Evolutionary conservation across 768 basidiomycete species (phyloP).

Genomic region (Pisolithus marmoratus): DNA sequence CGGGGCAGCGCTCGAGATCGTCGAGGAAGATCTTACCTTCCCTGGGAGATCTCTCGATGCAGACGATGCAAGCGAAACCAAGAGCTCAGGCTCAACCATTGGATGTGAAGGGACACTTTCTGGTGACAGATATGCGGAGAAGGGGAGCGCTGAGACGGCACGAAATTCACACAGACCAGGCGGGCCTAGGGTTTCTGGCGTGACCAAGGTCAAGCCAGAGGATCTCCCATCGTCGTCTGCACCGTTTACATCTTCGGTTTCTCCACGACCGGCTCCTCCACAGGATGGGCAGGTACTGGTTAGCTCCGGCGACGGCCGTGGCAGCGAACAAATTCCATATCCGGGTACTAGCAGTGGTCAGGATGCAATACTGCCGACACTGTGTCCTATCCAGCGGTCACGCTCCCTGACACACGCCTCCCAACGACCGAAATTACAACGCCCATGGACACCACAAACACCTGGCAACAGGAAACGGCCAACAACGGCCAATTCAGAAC

Average conservation of each 20-base stretch:
- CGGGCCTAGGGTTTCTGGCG: too few relatives aligned
- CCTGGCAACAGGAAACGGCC: not conserved
- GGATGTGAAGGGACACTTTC: not conserved
- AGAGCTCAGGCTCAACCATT: not conserved
- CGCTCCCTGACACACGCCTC: not conserved
- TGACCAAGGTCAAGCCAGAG: not conserved
- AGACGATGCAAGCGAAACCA: not conserved
- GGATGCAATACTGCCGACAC: not conserved
- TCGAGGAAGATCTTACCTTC: conserved; percentile 73
- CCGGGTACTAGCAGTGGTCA: not conserved
- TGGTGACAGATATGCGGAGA: not conserved
- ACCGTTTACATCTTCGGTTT: not conserved
- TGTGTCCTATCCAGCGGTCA: not conserved
- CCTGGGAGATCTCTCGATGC: conserved; percentile 40
- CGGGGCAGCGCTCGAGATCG: conserved; percentile 69
- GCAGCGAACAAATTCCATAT: not conserved
- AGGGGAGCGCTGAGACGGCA: not conserved
- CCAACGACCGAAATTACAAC: not conserved
- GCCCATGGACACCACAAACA: not conserved
- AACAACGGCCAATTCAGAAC: not conserved
- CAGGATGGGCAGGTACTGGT: not conserved
- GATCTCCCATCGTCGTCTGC: not conserved
- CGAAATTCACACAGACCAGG: not conserved
- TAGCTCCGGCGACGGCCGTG: not conserved
- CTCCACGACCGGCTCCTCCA: not conserved